A percentile compares a stretch with the other conserved stretches of the same genome.
phyloP scores from a whole-genome alignment of 108 stramenopile genomes.

The Licmophora abbreviata region DNA sequence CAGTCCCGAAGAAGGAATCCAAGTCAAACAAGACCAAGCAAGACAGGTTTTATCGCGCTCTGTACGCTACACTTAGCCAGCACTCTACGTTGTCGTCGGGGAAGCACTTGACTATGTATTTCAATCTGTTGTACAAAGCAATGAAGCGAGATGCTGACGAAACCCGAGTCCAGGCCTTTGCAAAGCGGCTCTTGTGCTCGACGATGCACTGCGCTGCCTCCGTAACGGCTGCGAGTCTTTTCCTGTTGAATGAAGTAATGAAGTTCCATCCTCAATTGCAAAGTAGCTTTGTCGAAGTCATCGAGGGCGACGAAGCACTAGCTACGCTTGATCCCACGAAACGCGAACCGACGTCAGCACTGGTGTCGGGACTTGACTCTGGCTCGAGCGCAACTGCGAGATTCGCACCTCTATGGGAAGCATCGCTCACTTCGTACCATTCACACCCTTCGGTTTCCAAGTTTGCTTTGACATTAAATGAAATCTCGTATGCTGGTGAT shows the following conservation, averaged over 20 bases:
- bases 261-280: slow-evolving; percentile 46
- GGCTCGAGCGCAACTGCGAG: not conserved
- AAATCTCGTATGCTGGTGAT: slow-evolving; percentile 84
- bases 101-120: slow-evolving; percentile 83
- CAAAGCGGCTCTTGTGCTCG: slow-evolving; percentile 81
- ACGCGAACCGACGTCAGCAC: slow-evolving; percentile 60
- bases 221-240: slow-evolving; percentile 75
- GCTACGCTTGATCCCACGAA: slow-evolving; percentile 52
- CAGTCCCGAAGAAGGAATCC: slow-evolving; percentile 8
- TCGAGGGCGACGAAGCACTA: slow-evolving; percentile 6
- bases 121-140: slow-evolving; percentile 94
- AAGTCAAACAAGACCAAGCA: slow-evolving; percentile 16
- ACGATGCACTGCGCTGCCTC: slow-evolving; percentile 62
- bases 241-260: slow-evolving; percentile 87
- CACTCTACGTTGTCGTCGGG: slow-evolving; percentile 55
- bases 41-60: slow-evolving; percentile 88
- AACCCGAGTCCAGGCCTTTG: slow-evolving; percentile 70
- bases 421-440: slow-evolving; percentile 70
- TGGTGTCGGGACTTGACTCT: slow-evolving; percentile 5
- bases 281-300: slow-evolving; percentile 18
- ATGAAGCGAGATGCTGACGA: slow-evolving; percentile 75
- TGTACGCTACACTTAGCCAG: slow-evolving; percentile 83
- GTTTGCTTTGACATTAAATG: slow-evolving; percentile 59
- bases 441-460: slow-evolving; percentile 93
- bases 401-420: slow-evolving; percentile 66